A percentile compares a stretch with the other conserved stretches of the same genome.
phyloP scores from a whole-genome alignment of 2,329 filamentous ascomycete species.

The Aspergillus flavus region DNA sequence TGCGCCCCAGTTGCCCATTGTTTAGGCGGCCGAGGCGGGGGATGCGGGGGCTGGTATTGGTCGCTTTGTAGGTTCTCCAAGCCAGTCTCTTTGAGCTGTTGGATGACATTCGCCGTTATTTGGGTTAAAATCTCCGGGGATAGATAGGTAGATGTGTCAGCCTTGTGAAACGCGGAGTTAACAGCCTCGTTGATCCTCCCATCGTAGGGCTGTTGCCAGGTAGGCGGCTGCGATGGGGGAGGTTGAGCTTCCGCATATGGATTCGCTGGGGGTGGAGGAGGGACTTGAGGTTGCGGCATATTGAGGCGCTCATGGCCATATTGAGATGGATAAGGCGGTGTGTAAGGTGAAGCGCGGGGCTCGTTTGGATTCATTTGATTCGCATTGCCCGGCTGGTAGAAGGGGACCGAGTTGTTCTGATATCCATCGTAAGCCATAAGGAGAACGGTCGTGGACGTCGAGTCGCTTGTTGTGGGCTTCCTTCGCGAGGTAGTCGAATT shows the following conservation, averaged over 20 bases:
- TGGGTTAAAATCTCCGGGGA: slow-evolving; percentile 64
- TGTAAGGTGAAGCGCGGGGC: slow-evolving; percentile 27
- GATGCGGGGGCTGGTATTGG: slow-evolving; percentile 30
- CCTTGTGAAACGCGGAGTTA: slow-evolving; percentile 57
- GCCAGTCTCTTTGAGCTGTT: slow-evolving; percentile 57
- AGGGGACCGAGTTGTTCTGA: slow-evolving; percentile 33
- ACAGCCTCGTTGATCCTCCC: slow-evolving; percentile 60
- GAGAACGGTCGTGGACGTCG: slow-evolving; percentile 5
- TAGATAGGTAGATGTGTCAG: slow-evolving; percentile 53
- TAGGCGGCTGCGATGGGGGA: slow-evolving; percentile 17
- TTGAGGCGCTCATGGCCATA: slow-evolving; percentile 33
- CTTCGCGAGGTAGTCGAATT: background rate
- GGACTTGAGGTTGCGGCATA: slow-evolving; percentile 41
- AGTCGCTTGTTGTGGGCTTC: background rate
- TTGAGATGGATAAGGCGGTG: slow-evolving; percentile 37
- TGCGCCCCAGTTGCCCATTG: slow-evolving; percentile 26
- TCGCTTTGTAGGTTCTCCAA: slow-evolving; percentile 34
- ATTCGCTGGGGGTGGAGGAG: slow-evolving; percentile 21
- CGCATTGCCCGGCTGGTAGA: slow-evolving; percentile 30
- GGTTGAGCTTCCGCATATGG: slow-evolving; percentile 25
- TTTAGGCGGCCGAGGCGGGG: slow-evolving; percentile 27
- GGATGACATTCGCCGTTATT: slow-evolving; percentile 61
- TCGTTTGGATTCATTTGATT: slow-evolving; percentile 26
- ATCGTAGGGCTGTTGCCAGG: slow-evolving; percentile 19
- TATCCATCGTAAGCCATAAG: slow-evolving; percentile 49